Evolutionary conservation across 352 stramenopile genomes (phyloP).

Genomic region (Pythium diclinum): DNA sequence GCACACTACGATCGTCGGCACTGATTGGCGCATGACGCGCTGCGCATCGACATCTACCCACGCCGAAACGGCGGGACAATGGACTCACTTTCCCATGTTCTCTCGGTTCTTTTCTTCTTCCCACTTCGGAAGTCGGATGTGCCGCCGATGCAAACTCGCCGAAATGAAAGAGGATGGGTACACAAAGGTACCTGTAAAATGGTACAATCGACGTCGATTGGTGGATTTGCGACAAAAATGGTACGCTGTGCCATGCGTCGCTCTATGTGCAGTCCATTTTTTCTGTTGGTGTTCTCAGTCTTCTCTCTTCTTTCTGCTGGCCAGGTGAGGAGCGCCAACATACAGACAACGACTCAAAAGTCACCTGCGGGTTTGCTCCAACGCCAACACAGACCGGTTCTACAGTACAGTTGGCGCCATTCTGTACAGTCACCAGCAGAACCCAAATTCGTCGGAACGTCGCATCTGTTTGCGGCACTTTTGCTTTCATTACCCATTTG

Average conservation of each 20-base stretch:
- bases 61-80: neutral
- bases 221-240: slow-evolving; percentile 4
- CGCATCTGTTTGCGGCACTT: slow-evolving; percentile 2
- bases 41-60: slow-evolving; percentile 9
- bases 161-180: slow-evolving; percentile 14
- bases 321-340: slow-evolving; percentile 10
- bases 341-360: slow-evolving; percentile 12
- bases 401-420: neutral
- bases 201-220: slow-evolving; percentile 18
- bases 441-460: slow-evolving; percentile 23
- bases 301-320: slow-evolving; percentile 24
- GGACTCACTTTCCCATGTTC: slow-evolving; percentile 11
- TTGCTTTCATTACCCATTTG: slow-evolving; percentile 8
- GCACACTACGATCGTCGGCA: neutral
- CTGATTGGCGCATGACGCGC: slow-evolving; percentile 14
- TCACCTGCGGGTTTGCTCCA: neutral
- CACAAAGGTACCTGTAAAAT: slow-evolving; percentile 4
- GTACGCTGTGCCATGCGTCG: slow-evolving; percentile 14
- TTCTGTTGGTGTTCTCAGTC: slow-evolving; percentile 25
- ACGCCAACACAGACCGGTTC: slow-evolving; percentile 22
- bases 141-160: neutral
- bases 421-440: slow-evolving; percentile 10
- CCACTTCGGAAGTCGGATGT: slow-evolving; percentile 15
- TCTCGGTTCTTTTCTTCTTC: slow-evolving; percentile 1
- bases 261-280: slow-evolving; percentile 9